Evolutionary conservation across 2,329 filamentous ascomycete genomes (phyloP), one percentile per base, ranked within the genome.

Genomic region (Metarhizium guizhouense): DNA sequence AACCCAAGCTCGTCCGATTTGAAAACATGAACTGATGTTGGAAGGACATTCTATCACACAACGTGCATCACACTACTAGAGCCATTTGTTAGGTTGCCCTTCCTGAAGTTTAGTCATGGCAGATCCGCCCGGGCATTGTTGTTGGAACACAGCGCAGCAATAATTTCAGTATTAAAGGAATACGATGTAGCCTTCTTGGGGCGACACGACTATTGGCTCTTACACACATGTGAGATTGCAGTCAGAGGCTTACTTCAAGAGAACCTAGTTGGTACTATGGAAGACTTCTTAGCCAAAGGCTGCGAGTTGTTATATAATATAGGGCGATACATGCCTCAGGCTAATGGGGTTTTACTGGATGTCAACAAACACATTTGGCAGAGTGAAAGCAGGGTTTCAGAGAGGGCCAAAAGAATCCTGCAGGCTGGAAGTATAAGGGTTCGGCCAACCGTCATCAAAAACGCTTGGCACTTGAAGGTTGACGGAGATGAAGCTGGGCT

Each of bases 131-230:
- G 20, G 4, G 25, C 50, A 1, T 51, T 58, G 3, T 51, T 42
- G 18, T 52, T 60, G 32, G 11, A 47, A 16, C 60, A 64, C 40
- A 56, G 57, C 29, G 54, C 52, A 52, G 54, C 59, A 20, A 45
- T 65, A 29, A 56, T 63, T 10, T 53, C 51, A 20, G 38, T 55
- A 5, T 45, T 65, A n/a, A 61, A 58, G 53, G 63, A 62, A 52
- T 67, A 64, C 18, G 64, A 66, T 42, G 57, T 60, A n/a, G 60
- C 54, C 1, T 60, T 62, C 40, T 61, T 61, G 32, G 56, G 62
- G 54, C 60, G 55, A 25, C 57, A 61, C 47, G 64, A 64, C 42
- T 60, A 60, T 47, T 65, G 62, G 57, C 54, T 58, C 32, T 29
- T 48, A 13, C 54, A 57, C n/a, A 55, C 59, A 3, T 58, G 59